Conservation (phyloP, 2,329 filamentous ascomycete species). For the Seiridium cupressi region DNA sequence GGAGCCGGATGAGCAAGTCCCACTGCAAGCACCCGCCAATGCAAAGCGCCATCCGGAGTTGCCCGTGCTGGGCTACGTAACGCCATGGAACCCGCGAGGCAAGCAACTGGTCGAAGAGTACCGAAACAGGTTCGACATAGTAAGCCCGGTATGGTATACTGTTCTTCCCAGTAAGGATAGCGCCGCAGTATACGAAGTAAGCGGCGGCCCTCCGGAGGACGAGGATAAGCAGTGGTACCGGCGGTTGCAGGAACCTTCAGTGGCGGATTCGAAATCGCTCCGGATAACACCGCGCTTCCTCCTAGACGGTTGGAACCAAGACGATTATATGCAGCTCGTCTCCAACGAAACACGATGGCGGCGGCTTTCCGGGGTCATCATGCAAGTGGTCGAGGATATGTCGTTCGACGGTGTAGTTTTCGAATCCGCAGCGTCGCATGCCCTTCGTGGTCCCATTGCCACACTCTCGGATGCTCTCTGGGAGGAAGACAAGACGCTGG, state of each 20-base stretch:
- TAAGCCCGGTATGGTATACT: slow-evolving; percentile 20
- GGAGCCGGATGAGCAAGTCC: neutral
- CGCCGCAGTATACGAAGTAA: slow-evolving; percentile 14
- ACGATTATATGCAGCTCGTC: slow-evolving; percentile 14
- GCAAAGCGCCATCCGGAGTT: neutral
- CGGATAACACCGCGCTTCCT: slow-evolving; percentile 16
- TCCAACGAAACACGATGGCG: slow-evolving; percentile 19
- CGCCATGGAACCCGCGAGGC: slow-evolving; percentile 19
- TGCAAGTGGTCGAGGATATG: slow-evolving; percentile 13
- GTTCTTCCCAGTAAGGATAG: slow-evolving; percentile 12
- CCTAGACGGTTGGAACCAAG: slow-evolving; percentile 16
- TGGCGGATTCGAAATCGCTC: neutral
- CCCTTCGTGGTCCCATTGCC: slow-evolving; percentile 11
- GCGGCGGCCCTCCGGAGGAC: slow-evolving; percentile 12
- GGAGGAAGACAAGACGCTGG: slow-evolving; percentile 12
- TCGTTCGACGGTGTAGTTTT: slow-evolving; percentile 17
- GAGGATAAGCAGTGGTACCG: slow-evolving; percentile 11
- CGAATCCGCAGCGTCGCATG: slow-evolving; percentile 17
- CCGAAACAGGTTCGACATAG: slow-evolving; percentile 17
- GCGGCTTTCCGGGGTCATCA: slow-evolving; percentile 11
- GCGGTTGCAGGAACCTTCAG: neutral
- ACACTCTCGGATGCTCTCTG: slow-evolving; percentile 13
- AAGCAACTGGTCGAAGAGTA: slow-evolving; percentile 17
- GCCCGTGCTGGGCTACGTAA: slow-evolving; percentile 16
- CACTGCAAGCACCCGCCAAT: neutral